Percentiles rank a stretch among this genome's conserved stretches.
These are phyloP conservation scores for Candida glucosophila DNA, from an alignment of 1,139 yeast species.

Conservation along the genomic window DNA sequence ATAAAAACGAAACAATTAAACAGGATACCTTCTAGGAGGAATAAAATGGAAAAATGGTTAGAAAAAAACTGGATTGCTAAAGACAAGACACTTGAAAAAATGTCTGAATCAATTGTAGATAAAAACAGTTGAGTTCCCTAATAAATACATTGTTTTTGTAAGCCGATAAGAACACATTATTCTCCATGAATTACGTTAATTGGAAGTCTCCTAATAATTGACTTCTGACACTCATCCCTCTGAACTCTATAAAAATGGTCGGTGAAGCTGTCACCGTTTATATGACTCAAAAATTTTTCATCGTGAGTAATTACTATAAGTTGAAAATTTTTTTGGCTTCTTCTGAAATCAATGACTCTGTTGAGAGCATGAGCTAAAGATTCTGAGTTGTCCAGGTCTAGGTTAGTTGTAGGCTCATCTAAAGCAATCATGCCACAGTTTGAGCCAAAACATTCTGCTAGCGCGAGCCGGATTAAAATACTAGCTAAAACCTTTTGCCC, in stretches of 20 bases:
- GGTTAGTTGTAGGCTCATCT: conserved; percentile 96
- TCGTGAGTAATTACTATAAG: conserved; percentile 93
- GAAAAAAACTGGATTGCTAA: conserved; percentile 67
- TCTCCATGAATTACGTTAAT: conserved; percentile 30
- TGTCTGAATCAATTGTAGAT: background rate
- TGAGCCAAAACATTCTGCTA: conserved; percentile 93
- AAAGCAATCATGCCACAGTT: conserved; percentile 93
- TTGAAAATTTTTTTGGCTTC: conserved; percentile 81
- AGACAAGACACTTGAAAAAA: conserved; percentile 27
- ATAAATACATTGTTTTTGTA: no score
- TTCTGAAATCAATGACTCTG: conserved; percentile 66
- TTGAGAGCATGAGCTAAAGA: conserved; percentile 78
- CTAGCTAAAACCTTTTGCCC: conserved; percentile 96
- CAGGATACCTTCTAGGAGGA: conserved; percentile 43
- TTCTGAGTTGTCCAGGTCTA: conserved; percentile 84
- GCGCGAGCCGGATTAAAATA: conserved; percentile 80
- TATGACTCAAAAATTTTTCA: conserved; percentile 77
- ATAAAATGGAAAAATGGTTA: conserved; percentile 59
- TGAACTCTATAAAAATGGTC: conserved; percentile 80
- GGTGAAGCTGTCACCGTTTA: conserved; percentile 81
- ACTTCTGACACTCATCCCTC: conserved; percentile 73
- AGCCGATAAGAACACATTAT: no score
- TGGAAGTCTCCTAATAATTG: conserved; percentile 51
- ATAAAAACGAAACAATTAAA: conserved; percentile 37
- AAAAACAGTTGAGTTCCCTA: background rate